Percentiles rank a stretch among this genome's conserved stretches.
These are phyloP conservation scores for Beta macrorhiza DNA, from an alignment of 179 eudicot genomes.

Conservation along the genomic window DNA sequence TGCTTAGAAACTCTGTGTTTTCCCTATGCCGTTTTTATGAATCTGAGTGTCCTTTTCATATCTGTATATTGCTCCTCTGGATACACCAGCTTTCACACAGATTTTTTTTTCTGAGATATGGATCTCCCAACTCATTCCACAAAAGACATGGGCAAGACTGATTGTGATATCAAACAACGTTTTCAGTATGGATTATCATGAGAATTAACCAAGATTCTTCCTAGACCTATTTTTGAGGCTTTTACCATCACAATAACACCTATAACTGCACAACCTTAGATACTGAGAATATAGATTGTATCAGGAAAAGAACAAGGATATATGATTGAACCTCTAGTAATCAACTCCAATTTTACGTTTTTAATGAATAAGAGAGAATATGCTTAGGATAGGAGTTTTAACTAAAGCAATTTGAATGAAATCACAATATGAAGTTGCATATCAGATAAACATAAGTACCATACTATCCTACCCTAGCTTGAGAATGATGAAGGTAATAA, in stretches of 20 bases:
- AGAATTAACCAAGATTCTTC: too few species aligned
- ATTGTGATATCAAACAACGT: neutral
- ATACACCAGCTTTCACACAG: neutral
- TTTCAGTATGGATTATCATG: neutral
- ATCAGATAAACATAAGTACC: neutral
- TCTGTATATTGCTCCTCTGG: neutral
- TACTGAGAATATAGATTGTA: neutral
- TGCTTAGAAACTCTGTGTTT: neutral
- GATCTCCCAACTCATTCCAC: neutral
- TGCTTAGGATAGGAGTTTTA: neutral
- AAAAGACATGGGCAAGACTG: neutral
- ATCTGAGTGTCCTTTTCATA: neutral
- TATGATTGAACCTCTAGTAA: neutral
- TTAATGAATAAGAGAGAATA: neutral
- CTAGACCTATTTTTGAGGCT: neutral
- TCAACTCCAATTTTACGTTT: neutral
- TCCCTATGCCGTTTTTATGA: neutral
- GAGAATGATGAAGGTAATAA: neutral
- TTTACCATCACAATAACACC: neutral
- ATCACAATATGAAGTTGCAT: neutral
- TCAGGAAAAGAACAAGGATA: neutral
- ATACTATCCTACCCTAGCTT: neutral
- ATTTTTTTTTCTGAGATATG: neutral
- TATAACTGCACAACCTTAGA: neutral
- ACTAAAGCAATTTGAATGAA: neutral